phyloP scores from a whole-genome alignment of 108 stramenopile species.

The Hondaea fermentalgiana region DNA sequence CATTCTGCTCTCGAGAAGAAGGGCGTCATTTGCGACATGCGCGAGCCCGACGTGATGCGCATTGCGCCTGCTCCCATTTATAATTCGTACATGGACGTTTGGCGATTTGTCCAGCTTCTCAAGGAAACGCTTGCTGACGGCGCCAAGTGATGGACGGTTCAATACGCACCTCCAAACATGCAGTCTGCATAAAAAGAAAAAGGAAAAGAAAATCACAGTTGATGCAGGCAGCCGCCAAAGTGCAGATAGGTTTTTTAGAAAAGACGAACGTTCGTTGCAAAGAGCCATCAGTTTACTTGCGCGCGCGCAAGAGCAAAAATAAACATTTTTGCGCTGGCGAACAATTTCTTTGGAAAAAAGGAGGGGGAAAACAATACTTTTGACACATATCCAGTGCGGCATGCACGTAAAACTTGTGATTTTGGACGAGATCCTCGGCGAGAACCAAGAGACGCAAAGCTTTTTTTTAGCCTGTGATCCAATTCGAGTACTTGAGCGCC shows the following conservation, averaged over 20 bases:
- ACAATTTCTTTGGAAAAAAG: no score
- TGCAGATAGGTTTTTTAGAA: no score
- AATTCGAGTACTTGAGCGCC: not conserved
- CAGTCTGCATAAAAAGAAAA: not conserved
- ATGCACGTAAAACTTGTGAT: no score
- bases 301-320: no score
- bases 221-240: no score
- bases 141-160: not conserved
- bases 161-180: not conserved
- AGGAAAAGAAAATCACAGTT: not conserved
- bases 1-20: not conserved
- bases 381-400: no score
- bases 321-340: no score
- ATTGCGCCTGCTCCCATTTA: conserved; percentile 45
- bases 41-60: conserved; percentile 36
- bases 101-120: conserved; percentile 9
- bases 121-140: not conserved
- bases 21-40: conserved; percentile 29
- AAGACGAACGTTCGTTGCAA: no score
- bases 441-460: no score
- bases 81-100: conserved; percentile 31
- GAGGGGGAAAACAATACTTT: no score
- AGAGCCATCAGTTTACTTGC: no score
- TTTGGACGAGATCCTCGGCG: no score
- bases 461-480: not conserved